Conservation (phyloP, 139 green algal genomes). For the Desmodesmus armatus region DNA sequence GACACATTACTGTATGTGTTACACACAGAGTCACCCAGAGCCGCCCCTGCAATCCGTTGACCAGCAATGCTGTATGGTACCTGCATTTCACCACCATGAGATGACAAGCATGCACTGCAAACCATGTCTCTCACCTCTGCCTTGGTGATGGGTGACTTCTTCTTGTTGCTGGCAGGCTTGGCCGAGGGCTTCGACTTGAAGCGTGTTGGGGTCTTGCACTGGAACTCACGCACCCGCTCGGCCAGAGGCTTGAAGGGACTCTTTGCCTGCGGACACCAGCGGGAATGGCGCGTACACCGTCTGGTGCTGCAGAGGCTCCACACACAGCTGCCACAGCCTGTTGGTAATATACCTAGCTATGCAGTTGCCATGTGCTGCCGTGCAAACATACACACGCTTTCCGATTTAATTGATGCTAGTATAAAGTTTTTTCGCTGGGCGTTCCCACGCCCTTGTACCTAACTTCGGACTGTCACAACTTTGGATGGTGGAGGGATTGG, state of each 20-base stretch:
- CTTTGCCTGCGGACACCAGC: too few relatives aligned
- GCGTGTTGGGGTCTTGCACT: conserved; percentile 53
- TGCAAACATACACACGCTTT: too few relatives aligned
- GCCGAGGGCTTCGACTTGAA: conserved; percentile 51
- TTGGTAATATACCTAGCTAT: too few relatives aligned
- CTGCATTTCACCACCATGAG: not conserved
- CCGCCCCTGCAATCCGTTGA: not conserved
- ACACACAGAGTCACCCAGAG: not conserved
- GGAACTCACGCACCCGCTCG: conserved; percentile 58
- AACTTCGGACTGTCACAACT: too few relatives aligned
- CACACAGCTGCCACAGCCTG: too few relatives aligned
- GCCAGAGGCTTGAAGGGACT: conserved; percentile 59
- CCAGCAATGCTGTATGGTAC: not conserved
- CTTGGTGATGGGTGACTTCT: conserved; percentile 20
- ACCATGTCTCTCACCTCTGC: conserved; percentile 5
- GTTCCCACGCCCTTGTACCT: too few relatives aligned
- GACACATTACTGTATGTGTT: not conserved
- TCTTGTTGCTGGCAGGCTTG: conserved; percentile 38
- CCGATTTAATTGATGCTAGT: too few relatives aligned
- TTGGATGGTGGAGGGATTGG: too few relatives aligned
- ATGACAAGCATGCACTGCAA: not conserved
- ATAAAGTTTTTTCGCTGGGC: too few relatives aligned
- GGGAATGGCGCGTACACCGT: too few relatives aligned
- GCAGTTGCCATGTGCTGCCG: too few relatives aligned
- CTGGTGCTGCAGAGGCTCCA: too few relatives aligned